These are phyloP conservation scores for Pseudocercospora musae DNA, from an alignment of 2,329 filamentous ascomycete genomes.

Conservation along the genomic window DNA sequence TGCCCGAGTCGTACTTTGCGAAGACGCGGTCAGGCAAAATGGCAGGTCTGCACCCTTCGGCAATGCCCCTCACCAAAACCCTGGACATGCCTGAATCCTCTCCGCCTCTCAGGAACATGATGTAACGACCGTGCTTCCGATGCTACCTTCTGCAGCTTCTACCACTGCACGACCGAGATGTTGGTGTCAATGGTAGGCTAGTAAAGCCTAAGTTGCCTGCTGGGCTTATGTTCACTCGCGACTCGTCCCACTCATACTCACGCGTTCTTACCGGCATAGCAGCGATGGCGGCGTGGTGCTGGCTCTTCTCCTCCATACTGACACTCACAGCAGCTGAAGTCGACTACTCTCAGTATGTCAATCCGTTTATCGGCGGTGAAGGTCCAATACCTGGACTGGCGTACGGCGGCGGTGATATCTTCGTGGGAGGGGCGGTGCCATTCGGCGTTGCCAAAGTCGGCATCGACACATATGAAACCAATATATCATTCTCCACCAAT, in stretches of 20 bases:
- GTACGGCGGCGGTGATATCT: constrained; percentile 45
- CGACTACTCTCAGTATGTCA: constrained; percentile 46
- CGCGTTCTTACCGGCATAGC: neutral
- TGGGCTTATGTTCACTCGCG: neutral
- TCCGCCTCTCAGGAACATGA: constrained; percentile 2
- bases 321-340: constrained; percentile 13
- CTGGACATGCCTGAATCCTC: neutral
- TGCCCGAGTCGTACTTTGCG: neutral
- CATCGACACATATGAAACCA: constrained; percentile 40
- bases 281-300: neutral
- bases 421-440: constrained; percentile 41
- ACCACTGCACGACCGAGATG: neutral
- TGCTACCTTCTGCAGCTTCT: neutral
- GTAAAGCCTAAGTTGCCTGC: neutral
- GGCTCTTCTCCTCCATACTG: neutral
- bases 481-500: constrained; percentile 35
- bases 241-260: neutral
- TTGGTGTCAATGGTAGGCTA: neutral
- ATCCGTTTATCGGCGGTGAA: constrained; percentile 51
- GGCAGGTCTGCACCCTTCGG: neutral
- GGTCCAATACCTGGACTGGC: constrained; percentile 45
- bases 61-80: neutral
- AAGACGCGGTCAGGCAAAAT: neutral
- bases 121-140: neutral
- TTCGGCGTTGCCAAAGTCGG: constrained; percentile 46